phyloP scores from a whole-genome alignment of 1,139 yeast genomes.

The Blastobotrys persicus region DNA sequence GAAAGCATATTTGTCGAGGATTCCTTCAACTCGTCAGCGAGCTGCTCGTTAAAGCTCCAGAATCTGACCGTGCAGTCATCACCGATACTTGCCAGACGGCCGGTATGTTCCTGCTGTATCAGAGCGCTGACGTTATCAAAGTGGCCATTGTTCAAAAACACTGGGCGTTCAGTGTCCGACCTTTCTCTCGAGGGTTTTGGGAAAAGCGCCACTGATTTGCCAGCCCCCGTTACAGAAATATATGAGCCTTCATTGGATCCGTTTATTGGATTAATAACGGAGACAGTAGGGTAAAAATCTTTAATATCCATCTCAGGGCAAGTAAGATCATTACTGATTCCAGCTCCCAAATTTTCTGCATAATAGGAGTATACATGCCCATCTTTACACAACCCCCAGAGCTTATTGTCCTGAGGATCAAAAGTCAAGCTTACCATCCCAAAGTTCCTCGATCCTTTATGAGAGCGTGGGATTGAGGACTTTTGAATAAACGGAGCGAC shows the following conservation, averaged over 20 bases:
- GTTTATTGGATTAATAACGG: constrained; percentile 15
- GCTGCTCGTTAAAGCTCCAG: constrained; percentile 13
- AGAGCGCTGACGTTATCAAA: background rate
- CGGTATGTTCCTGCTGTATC: background rate
- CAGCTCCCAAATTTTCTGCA: constrained; percentile 15
- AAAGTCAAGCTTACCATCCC: constrained; percentile 25
- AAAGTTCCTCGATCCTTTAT: constrained; percentile 11
- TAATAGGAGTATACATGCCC: constrained; percentile 20
- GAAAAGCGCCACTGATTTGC: constrained; percentile 19
- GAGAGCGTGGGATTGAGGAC: background rate
- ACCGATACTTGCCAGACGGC: constrained; percentile 20
- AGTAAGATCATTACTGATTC: constrained; percentile 19
- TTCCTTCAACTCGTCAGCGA: background rate
- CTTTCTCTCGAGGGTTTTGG: constrained; percentile 17
- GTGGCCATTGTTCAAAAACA: constrained; percentile 12
- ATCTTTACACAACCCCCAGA: constrained; percentile 28
- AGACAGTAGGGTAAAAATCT: constrained; percentile 21
- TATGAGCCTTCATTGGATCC: constrained; percentile 18
- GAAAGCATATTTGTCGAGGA: constrained; percentile 3
- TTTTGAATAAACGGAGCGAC: constrained; percentile 3
- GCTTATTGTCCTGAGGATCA: constrained; percentile 22
- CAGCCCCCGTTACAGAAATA: constrained; percentile 25
- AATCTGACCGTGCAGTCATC: constrained; percentile 21
- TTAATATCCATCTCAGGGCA: constrained; percentile 20
- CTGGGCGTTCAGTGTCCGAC: background rate